A percentile compares a stretch with the other conserved stretches of the same genome.
These are phyloP conservation scores for Sugiyamaella marilandica DNA, from an alignment of 805 yeast genomes.

Conservation along the genomic window DNA sequence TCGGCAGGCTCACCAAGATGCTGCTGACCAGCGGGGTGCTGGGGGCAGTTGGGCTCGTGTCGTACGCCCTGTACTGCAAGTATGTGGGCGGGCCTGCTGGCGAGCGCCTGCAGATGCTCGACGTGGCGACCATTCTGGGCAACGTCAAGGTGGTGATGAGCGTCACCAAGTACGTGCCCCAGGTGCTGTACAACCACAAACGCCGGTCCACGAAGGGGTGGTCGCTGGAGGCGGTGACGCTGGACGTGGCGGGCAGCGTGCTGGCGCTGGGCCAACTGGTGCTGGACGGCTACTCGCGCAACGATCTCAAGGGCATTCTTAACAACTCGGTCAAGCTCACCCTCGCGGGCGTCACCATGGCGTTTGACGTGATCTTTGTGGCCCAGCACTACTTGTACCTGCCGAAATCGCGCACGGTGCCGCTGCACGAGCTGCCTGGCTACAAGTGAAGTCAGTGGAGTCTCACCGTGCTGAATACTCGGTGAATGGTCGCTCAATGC, in stretches of 20 bases:
- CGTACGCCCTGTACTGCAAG: slow-evolving; percentile 25
- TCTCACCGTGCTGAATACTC: no score
- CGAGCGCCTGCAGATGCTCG: slow-evolving; percentile 28
- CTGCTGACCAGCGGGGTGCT: slow-evolving; percentile 21
- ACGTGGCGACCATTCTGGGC: slow-evolving; percentile 40
- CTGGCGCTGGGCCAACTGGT: slow-evolving; percentile 39
- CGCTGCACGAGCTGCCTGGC: no score
- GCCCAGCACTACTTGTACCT: slow-evolving; percentile 26
- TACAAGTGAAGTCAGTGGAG: no score
- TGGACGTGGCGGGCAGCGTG: slow-evolving; percentile 42
- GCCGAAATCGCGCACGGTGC: background rate
- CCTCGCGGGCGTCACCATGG: slow-evolving; percentile 35
- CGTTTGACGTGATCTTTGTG: slow-evolving; percentile 31
- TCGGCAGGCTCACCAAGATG: slow-evolving; percentile 26
- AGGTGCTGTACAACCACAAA: slow-evolving; percentile 38
- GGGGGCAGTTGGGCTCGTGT: slow-evolving; percentile 21
- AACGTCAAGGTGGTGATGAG: slow-evolving; percentile 43
- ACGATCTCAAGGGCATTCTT: slow-evolving; percentile 30
- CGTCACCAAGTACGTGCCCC: slow-evolving; percentile 46
- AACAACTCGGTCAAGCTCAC: slow-evolving; percentile 45
- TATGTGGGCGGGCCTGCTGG: slow-evolving; percentile 6
- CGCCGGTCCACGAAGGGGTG: slow-evolving; percentile 45
- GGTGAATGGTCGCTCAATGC: no score
- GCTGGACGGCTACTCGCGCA: slow-evolving; percentile 36
- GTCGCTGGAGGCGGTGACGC: slow-evolving; percentile 37